Conservation (phyloP, 352 stramenopile genomes). For the Paralagenidium karlingii region DNA sequence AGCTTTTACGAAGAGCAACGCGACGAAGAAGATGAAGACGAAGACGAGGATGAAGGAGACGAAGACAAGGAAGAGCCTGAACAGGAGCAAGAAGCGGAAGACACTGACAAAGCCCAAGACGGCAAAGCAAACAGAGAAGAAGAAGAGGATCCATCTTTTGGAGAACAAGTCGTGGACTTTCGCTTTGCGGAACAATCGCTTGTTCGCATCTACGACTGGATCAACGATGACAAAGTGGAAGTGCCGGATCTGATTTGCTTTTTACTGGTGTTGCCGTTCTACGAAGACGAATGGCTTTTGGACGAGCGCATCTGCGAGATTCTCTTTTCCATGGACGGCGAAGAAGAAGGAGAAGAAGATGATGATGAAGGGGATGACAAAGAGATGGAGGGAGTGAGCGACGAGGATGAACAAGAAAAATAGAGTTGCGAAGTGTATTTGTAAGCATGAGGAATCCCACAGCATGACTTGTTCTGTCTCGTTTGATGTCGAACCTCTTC, state of each 20-base stretch:
- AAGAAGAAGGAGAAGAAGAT: conserved; percentile 12
- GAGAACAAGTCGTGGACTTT: conserved; percentile 39
- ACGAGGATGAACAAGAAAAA: conserved; percentile 14
- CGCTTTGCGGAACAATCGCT: conserved; percentile 43
- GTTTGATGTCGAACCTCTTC: too few species aligned
- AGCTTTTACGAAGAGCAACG: conserved; percentile 48
- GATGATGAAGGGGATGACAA: conserved; percentile 13
- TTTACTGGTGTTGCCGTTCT: conserved; percentile 48
- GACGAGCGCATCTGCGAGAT: conserved; percentile 71
- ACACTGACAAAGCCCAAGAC: conserved; percentile 1
- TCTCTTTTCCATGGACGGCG: conserved; percentile 27
- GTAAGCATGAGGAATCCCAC: too few species aligned
- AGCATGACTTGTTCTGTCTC: too few species aligned
- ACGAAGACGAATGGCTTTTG: conserved; percentile 67
- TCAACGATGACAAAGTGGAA: conserved; percentile 35
- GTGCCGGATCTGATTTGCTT: conserved; percentile 49
- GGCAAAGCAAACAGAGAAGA: too few species aligned
- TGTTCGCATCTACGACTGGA: conserved; percentile 29
- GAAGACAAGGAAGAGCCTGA: neutral
- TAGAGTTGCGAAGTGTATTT: too few species aligned
- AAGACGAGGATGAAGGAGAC: conserved; percentile 6
- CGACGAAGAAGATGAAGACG: conserved; percentile 3
- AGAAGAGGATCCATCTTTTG: conserved; percentile 21
- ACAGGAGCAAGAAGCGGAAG: conserved; percentile 7
- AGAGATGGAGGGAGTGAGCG: too few species aligned